These are phyloP conservation scores for Aquilaria sinensis DNA, from an alignment of 345 rosid species.

Conservation along the genomic window DNA sequence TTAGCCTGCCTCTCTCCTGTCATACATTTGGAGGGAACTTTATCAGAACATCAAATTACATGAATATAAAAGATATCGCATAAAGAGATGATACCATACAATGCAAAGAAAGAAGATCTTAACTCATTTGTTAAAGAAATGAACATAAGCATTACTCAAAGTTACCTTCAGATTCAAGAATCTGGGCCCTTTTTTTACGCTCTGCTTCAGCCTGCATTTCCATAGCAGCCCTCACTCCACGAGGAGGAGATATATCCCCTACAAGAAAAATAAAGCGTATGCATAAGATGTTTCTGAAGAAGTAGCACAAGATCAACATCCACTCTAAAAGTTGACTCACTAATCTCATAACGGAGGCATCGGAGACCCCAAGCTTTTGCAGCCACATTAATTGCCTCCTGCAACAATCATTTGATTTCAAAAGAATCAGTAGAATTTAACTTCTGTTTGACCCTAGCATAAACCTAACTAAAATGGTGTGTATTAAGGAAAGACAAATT, in stretches of 20 bases:
- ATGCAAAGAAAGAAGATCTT: slow-evolving; percentile 2
- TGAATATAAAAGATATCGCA: slow-evolving; percentile 1
- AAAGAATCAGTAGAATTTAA: not conserved
- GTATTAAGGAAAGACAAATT: too few relatives aligned
- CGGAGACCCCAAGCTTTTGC: slow-evolving; percentile 88
- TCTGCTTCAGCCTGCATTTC: slow-evolving; percentile 99
- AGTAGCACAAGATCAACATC: not conserved
- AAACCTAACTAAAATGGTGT: too few relatives aligned
- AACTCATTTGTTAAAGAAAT: slow-evolving; percentile 1
- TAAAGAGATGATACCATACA: not conserved
- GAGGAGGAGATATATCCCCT: slow-evolving; percentile 99
- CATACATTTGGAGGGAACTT: not conserved
- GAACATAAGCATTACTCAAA: not conserved
- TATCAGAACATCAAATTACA: not conserved
- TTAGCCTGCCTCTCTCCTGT: slow-evolving; percentile 34
- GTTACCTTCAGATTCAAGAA: slow-evolving; percentile 82
- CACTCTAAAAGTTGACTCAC: slow-evolving; percentile 32
- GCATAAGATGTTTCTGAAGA: not conserved
- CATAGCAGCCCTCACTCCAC: slow-evolving; percentile 91
- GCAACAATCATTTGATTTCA: slow-evolving; percentile 17
- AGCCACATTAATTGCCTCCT: slow-evolving; percentile 92
- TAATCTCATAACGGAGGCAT: slow-evolving; percentile 95
- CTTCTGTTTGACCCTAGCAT: too few relatives aligned
- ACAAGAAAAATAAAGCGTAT: slow-evolving; percentile 2
- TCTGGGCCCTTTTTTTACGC: slow-evolving; percentile 86